Base-by-base conservation (phyloP, 257 asterid genomes). In the Nicotiana benthamiana region DNA sequence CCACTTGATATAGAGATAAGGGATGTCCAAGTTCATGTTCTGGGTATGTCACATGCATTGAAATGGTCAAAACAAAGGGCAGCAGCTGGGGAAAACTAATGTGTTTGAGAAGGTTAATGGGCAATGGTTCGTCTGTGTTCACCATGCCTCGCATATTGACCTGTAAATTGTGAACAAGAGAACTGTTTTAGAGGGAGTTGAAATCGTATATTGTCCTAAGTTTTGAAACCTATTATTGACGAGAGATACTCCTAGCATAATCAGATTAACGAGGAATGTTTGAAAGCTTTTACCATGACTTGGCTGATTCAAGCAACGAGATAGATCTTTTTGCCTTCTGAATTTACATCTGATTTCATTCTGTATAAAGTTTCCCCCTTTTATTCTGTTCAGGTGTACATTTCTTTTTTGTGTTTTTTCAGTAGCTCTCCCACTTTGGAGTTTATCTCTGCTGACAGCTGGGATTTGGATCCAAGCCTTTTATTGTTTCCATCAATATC, bases 81-180 rank as follows among this genome's bases (percentile, higher is more conserved):
- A 91, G 91, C 82, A 90, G 93, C 93, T 96, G 98, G 98, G 98
- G 98, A 56, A 86, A 93, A 79, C 97, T 2, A 94, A 96, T 60
- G 91, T 96, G 57, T 96, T 96, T 24, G 98, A 94, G 93, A 96
- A 83, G 89, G 75, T 91, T 74, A 88, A 92, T 79, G 98, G 96
- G 13, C 94, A 88, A 60, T 96, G 99, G 99, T 86, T 82, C 60
- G 91, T 96, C 6, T 91, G 98, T 80, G 83, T 90, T 86, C 99
- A 96, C 77, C 99, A 96, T 81, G 97, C 97, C 17, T 96, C 98
- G 0, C 91, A 88, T 67, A 90, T 94, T 51, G 97, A 94, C 86
- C 84, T 92, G 80, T 95, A 87, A 90, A 62, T 27, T 46, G 59
- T 24, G 40, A 46, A 46, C 24, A 1, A 72, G 16, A 72, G n/a